Conservation (phyloP, 306 rosid species). For the Cyclanthera cordifolia region DNA sequence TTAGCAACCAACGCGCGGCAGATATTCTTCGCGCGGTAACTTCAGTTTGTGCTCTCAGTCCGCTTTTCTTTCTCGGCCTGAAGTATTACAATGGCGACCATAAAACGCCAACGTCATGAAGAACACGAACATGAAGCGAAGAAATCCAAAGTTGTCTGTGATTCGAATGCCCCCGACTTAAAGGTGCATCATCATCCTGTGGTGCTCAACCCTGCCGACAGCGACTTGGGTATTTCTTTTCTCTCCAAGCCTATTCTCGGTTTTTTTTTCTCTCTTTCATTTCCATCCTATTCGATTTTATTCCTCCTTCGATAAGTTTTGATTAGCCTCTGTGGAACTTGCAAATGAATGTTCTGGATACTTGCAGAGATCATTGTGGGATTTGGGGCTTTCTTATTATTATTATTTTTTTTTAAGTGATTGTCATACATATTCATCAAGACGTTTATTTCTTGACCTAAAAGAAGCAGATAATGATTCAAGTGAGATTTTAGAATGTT, state of each 20-base stretch:
- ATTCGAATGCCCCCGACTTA: background rate
- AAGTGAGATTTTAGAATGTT: background rate
- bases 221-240: conserved; percentile 23
- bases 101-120: conserved; percentile 8
- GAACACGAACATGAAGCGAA: conserved; percentile 5
- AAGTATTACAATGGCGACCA: conserved; percentile 16
- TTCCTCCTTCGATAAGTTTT: background rate
- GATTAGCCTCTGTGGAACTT: background rate
- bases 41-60: background rate
- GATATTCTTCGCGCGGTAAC: background rate
- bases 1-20: background rate
- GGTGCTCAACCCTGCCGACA: conserved; percentile 26
- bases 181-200: background rate
- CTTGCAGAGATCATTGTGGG: background rate
- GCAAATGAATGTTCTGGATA: background rate
- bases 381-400: background rate
- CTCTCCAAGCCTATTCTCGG: background rate
- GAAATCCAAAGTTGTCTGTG: conserved; percentile 8
- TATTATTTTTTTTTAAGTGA: no score
- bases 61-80: background rate
- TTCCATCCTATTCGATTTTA: background rate
- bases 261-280: background rate
- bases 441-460: background rate
- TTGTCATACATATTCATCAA: background rate
- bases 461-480: background rate